Conservation (phyloP, 371 early-diverging fungal genomes). For the Aphelidium insulamus region DNA sequence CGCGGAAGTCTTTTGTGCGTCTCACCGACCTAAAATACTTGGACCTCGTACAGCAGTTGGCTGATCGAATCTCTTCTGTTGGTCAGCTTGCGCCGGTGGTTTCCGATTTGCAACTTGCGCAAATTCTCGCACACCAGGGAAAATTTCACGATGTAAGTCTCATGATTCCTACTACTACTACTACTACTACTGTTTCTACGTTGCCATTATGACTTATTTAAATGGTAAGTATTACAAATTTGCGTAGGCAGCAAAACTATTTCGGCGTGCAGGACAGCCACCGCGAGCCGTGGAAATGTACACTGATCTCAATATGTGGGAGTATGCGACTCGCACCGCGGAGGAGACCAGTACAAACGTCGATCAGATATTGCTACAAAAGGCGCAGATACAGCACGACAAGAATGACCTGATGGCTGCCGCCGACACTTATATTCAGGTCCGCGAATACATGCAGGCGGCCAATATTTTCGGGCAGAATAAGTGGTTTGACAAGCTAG, state of each 20-base stretch:
- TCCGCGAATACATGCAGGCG: conserved; percentile 23
- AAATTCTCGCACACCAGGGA: conserved; percentile 13
- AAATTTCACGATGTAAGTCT: conserved; percentile 19
- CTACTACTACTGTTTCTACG: too few species aligned
- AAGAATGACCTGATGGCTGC: conserved; percentile 21
- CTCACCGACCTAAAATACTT: conserved; percentile 13
- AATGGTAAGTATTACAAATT: too few species aligned
- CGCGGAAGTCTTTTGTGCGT: conserved; percentile 14
- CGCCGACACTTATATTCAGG: conserved; percentile 20
- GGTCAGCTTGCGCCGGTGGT: too few species aligned
- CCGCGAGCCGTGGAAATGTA: conserved; percentile 21
- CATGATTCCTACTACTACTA: too few species aligned
- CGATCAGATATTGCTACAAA: conserved; percentile 14
- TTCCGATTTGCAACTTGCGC: conserved; percentile 12
- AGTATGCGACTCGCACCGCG: conserved; percentile 20
- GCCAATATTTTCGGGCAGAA: conserved; percentile 17
- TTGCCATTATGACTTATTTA: too few species aligned
- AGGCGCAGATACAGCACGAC: conserved; percentile 20
- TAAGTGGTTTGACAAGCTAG: conserved; percentile 16
- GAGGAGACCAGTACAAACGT: conserved; percentile 12
- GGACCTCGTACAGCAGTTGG: conserved; percentile 9
- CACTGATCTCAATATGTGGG: conserved; percentile 27
- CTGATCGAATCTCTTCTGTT: too few species aligned
- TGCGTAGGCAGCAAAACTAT: conserved; percentile 17
- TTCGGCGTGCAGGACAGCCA: neutral